A percentile compares a stretch with the other conserved stretches of the same genome.
Evolutionary conservation across 306 rosid species (phyloP).

Genomic region (Quercus robur): DNA sequence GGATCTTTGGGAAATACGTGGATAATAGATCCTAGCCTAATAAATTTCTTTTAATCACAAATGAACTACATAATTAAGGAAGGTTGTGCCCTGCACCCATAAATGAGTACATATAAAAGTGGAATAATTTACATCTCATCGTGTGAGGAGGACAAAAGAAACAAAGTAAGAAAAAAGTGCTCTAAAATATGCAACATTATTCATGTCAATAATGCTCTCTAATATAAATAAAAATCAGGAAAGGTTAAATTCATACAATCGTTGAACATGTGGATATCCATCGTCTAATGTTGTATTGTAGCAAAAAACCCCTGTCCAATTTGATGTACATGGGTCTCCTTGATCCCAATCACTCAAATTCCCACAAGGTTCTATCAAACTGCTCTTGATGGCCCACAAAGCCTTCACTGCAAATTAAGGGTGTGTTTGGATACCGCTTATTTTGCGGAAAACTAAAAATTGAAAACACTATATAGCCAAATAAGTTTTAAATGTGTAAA

Average conservation of each 20-base stretch:
- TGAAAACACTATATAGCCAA: too few relatives aligned
- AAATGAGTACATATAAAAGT: conserved; percentile 2
- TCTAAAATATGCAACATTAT: not conserved
- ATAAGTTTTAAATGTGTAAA: too few relatives aligned
- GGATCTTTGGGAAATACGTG: not conserved
- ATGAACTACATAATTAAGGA: not conserved
- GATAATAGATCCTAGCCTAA: not conserved
- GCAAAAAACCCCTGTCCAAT: conserved; percentile 85
- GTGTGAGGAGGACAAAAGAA: not conserved
- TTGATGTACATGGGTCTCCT: conserved; percentile 45
- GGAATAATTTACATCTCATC: not conserved
- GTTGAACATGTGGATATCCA: conserved; percentile 70
- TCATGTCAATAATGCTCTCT: conserved; percentile 1
- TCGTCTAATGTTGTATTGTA: conserved; percentile 44
- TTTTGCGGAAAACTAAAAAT: too few relatives aligned
- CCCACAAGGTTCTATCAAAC: conserved; percentile 39
- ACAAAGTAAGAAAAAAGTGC: not conserved
- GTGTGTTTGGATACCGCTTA: too few relatives aligned
- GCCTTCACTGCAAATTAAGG: conserved; percentile 35
- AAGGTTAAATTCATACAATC: conserved; percentile 53
- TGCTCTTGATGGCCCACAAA: conserved; percentile 28
- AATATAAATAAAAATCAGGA: not conserved
- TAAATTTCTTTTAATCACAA: not conserved
- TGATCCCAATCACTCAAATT: conserved; percentile 46
- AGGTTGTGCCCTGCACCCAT: not conserved